phyloP scores from a whole-genome alignment of 1,284 basidiomycete species.

The Golubevia sp. region DNA sequence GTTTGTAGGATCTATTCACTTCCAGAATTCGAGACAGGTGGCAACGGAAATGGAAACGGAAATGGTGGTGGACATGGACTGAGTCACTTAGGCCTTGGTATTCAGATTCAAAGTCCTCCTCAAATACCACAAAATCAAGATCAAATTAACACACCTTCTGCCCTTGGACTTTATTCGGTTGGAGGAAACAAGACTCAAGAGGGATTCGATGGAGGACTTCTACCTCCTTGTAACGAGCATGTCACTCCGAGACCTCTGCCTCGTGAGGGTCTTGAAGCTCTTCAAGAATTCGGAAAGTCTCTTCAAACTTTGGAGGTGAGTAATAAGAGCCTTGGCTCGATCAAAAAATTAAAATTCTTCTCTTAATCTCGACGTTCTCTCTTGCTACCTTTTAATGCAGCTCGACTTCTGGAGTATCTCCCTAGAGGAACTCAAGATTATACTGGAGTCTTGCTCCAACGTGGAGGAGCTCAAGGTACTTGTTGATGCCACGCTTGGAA shows the following conservation, averaged over 20 bases:
- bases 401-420: neutral
- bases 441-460: neutral
- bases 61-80: neutral
- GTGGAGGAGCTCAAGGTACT: neutral
- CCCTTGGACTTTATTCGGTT: too few relatives aligned
- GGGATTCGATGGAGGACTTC: too few relatives aligned
- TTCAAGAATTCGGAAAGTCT: too few relatives aligned
- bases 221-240: too few relatives aligned
- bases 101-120: neutral
- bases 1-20: neutral
- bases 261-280: too few relatives aligned
- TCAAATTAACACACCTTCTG: neutral
- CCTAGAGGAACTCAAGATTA: neutral
- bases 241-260: too few relatives aligned
- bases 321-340: neutral
- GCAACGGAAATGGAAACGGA: neutral
- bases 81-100: neutral
- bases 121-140: neutral
- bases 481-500: neutral
- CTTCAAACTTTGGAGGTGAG: too few relatives aligned
- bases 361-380: neutral
- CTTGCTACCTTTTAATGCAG: neutral
- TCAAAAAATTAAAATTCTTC: neutral
- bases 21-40: neutral
- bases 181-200: too few relatives aligned